Conservation (phyloP, 2,329 filamentous ascomycete species). For the Samsoniella hepiali region DNA sequence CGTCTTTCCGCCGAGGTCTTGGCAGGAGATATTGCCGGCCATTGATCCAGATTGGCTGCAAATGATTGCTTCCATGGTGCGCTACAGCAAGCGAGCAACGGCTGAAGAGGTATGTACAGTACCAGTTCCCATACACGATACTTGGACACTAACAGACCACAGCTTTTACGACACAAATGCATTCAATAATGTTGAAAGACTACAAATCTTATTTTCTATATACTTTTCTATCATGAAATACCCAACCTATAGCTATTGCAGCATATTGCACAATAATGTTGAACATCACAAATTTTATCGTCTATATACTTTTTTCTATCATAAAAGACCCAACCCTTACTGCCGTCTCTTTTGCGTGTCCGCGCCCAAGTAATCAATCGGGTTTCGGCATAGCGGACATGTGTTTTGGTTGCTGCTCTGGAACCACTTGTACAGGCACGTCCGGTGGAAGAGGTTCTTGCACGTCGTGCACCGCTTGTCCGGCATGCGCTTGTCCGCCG, state of each 20-base stretch:
- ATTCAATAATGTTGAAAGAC: no score
- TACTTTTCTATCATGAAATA: no score
- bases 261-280: conserved; percentile 5
- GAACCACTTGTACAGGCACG: conserved; percentile 96
- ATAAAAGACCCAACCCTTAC: conserved; percentile 13
- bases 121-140: no score
- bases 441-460: conserved; percentile 87
- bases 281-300: conserved; percentile 22
- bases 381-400: conserved; percentile 89
- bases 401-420: conserved; percentile 86
- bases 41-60: conserved; percentile 57
- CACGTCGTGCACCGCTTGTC: conserved; percentile 91
- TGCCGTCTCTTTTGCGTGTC: conserved; percentile 40
- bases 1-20: conserved; percentile 63
- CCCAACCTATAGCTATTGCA: neutral
- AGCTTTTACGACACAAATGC: neutral
- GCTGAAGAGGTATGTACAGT: conserved; percentile 47
- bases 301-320: conserved; percentile 24
- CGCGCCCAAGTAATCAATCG: conserved; percentile 61
- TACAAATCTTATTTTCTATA: no score
- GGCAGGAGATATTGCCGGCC: conserved; percentile 66
- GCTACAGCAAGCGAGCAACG: conserved; percentile 66
- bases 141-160: neutral
- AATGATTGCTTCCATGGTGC: conserved; percentile 65
- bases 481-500: conserved; percentile 81